Evolutionary conservation across 257 asterid species (phyloP).

Genomic region (Vinca minor): DNA sequence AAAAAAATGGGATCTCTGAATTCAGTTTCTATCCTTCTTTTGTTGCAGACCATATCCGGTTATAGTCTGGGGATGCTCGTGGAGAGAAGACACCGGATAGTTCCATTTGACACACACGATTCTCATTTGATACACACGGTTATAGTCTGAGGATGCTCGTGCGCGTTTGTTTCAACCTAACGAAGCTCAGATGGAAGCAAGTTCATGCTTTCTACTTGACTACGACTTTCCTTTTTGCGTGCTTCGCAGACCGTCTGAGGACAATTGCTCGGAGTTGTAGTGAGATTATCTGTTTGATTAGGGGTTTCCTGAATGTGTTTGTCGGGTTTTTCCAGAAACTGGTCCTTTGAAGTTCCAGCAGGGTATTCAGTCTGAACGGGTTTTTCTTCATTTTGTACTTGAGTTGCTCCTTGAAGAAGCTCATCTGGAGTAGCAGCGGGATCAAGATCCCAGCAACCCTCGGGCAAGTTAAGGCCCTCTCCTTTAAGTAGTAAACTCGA

Average conservation of each 20-base stretch:
- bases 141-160: conserved; percentile 24
- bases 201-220: conserved; percentile 7
- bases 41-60: conserved; percentile 5
- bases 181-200: conserved; percentile 21
- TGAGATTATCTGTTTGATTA: conserved; percentile 14
- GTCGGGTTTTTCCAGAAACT: conserved; percentile 17
- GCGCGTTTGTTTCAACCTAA: no score
- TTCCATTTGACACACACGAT: conserved; percentile 21
- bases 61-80: conserved; percentile 27
- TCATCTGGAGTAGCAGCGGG: conserved; percentile 95
- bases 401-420: conserved; percentile 47
- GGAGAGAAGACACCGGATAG: conserved; percentile 10
- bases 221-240: background rate
- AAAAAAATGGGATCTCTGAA: conserved; percentile 23
- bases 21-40: conserved; percentile 19
- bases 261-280: conserved; percentile 10
- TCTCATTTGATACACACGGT: conserved; percentile 26
- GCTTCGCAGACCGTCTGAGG: conserved; percentile 11
- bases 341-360: conserved; percentile 17
- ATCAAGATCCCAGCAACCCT: conserved; percentile 92
- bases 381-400: conserved; percentile 7
- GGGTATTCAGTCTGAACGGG: conserved; percentile 16
- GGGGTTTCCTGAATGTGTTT: conserved; percentile 17
- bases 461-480: conserved; percentile 45
- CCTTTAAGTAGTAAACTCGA: conserved; percentile 63